These are phyloP conservation scores for Debaryomycetaceae sp. DNA, from an alignment of 1,139 yeast genomes.

Conservation along the genomic window DNA sequence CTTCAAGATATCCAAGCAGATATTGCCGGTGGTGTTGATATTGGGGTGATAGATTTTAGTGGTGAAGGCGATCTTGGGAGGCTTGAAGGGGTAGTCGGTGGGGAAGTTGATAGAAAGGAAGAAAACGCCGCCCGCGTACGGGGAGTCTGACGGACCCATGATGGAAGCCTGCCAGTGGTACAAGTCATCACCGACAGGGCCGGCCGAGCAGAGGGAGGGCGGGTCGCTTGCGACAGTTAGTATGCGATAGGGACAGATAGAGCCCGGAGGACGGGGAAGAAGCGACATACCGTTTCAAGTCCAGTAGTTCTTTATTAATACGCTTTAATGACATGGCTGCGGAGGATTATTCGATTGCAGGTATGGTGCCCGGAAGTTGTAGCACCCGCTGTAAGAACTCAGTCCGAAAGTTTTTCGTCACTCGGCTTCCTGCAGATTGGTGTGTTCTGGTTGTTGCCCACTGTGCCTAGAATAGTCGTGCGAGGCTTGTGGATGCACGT, in stretches of 20 bases:
- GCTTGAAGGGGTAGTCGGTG: slow-evolving; percentile 90
- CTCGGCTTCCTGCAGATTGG: slow-evolving; percentile 1
- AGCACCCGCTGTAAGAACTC: too few species aligned
- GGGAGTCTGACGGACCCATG: slow-evolving; percentile 92
- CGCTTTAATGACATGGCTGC: slow-evolving; percentile 89
- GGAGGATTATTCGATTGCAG: slow-evolving; percentile 3
- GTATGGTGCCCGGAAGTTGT: too few species aligned
- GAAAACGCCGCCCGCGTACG: slow-evolving; percentile 89
- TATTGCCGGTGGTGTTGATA: slow-evolving; percentile 80
- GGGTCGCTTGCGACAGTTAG: slow-evolving; percentile 58
- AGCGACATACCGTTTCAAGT: slow-evolving; percentile 76
- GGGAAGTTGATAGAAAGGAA: slow-evolving; percentile 89
- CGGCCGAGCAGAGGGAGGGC: slow-evolving; percentile 98
- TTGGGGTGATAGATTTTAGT: slow-evolving; percentile 89
- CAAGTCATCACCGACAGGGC: slow-evolving; percentile 94
- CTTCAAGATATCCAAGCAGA: slow-evolving; percentile 74
- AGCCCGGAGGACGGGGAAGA: not conserved
- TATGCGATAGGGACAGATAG: not conserved
- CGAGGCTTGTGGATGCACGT: too few species aligned
- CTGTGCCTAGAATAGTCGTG: too few species aligned
- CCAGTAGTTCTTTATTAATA: slow-evolving; percentile 90
- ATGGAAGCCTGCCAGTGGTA: slow-evolving; percentile 97
- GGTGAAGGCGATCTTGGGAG: slow-evolving; percentile 85
- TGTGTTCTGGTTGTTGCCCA: too few species aligned
- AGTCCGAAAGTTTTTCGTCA: not conserved